Base-by-base conservation (phyloP, 2,329 filamentous ascomycete genomes). In the Claviceps fusiformis region DNA sequence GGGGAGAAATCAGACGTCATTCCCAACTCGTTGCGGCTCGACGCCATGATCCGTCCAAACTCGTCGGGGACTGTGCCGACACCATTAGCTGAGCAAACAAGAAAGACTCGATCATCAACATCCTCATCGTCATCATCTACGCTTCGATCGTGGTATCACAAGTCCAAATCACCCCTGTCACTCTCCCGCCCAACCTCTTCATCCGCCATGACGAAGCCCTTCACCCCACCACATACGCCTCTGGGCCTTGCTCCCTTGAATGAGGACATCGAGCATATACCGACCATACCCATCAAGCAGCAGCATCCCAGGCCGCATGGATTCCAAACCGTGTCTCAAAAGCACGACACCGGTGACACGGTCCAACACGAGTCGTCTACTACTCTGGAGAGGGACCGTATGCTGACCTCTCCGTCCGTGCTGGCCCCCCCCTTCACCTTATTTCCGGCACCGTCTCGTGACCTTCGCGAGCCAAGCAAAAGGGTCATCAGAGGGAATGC, bases 101-200 rank as follows among this genome's bases (percentile, higher is more conserved):
- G 73, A 45, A 74, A 78, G 51, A 74, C 73, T 37, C 70, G 72
- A 49, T 82, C 79, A 2, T 74, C 19, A 19, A 19, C 19, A 19
- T 19, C 19, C 19, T 19, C 19, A 19, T 19, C 19, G 19, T 19
- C 70, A 43, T 74, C 70, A 43, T 80, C 78, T 5, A 81, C 78
- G n/a, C 73, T 81, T 56, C 70, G 70, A 37, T 79, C 78, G 0
- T 79, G 75, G 65, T 82, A 82, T 64, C 78, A 82, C 65, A 76
- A 77, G 62, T 64, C 75, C 5, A 79, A 78, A 61, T 71, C 78
- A 50, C 77, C 78, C 11, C 70, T 81, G 5, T 71, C 76, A n/a
- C 75, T 80, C 57, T 80, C 78, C 1, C 79, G 81, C 61, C 79
- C 82, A 62, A 81, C 79, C 0, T 80, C 78, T 0, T 75, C 72